Conservation (phyloP, 2,329 filamentous ascomycete genomes). For the Scorias spongiosa region DNA sequence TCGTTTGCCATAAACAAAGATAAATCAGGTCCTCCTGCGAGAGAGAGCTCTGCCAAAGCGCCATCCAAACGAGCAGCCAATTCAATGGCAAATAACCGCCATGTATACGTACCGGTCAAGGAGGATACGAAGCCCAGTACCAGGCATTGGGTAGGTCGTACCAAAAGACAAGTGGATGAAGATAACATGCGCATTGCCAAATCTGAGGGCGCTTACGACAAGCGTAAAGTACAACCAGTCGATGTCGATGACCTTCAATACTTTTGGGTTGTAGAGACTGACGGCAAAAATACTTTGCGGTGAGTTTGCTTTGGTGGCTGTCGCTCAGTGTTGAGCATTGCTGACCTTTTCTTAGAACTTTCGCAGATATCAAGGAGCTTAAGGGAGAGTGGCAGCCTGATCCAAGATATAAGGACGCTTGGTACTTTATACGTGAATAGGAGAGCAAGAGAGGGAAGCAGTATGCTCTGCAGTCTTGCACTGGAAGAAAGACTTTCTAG, state of each 20-base stretch:
- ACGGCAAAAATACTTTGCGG: constrained; percentile 17
- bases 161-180: constrained; percentile 22
- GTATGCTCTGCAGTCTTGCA: too few species aligned
- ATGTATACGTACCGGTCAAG: neutral
- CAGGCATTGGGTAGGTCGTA: constrained; percentile 19
- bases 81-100: neutral
- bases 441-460: neutral
- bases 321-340: neutral
- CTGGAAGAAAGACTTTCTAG: too few species aligned
- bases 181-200: constrained; percentile 24
- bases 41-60: too few species aligned
- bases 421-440: neutral
- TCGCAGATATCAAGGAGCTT: constrained; percentile 19
- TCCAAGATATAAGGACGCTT: neutral
- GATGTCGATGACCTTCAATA: constrained; percentile 19
- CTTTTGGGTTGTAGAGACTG: constrained; percentile 22
- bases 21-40: too few species aligned
- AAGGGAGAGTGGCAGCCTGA: constrained; percentile 8
- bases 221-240: constrained; percentile 18
- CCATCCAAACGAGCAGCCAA: too few species aligned
- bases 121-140: neutral
- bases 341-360: constrained; percentile 11
- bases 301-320: constrained; percentile 5
- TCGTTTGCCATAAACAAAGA: too few species aligned
- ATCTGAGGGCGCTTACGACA: constrained; percentile 18